Evolutionary conservation across 331 rosid species (phyloP), one percentile per base, ranked within the genome.

Genomic region (Malus hybrid): DNA sequence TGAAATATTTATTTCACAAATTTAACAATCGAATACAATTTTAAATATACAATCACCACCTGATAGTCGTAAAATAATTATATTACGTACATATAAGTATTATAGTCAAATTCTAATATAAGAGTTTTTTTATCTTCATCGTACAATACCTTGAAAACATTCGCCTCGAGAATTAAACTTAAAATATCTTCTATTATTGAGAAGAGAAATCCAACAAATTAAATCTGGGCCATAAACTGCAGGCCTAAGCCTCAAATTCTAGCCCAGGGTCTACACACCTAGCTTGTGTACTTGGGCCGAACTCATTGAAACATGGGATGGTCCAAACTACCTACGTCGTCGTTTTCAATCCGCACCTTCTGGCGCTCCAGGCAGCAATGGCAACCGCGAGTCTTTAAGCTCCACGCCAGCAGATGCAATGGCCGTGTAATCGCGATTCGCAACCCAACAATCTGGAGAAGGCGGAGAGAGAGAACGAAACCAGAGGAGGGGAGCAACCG

Each of bases 361-460:
- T 22, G 31, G 64, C 64, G 29, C 64, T 11, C 18, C 15, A 2
- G 15, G 1, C 15, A 13, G 34, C 24, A 15, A 46, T 46, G 8
- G 34, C 59, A 42, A 22, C 5, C 27, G 44, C 5, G 44, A 50
- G 7, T 42, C 24, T 59, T 22, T 59, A 59, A 59, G 73, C 61
- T 42, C 73, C 73, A 28, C 61, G 5, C 6, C 12, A 8, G 22
- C 16, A 28, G 8, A 16, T 12, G 31, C 56, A 69, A 28, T 18
- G 19, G 60, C n/a, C 24, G 4, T 4, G 27, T 59, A 22, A 54
- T 16, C 20, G 59, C 59, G 2, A 50, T 27, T 33, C 50, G 33
- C 8, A 64, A 39, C 18, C 57, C 55, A 16, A 57, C 76, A 59
- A 67, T 39, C 79, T 44, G 79, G 65, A 60, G 68, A 28, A 36